Evolutionary conservation across 108 stramenopile genomes (phyloP).

Genomic region (Poteriospumella lacustris): DNA sequence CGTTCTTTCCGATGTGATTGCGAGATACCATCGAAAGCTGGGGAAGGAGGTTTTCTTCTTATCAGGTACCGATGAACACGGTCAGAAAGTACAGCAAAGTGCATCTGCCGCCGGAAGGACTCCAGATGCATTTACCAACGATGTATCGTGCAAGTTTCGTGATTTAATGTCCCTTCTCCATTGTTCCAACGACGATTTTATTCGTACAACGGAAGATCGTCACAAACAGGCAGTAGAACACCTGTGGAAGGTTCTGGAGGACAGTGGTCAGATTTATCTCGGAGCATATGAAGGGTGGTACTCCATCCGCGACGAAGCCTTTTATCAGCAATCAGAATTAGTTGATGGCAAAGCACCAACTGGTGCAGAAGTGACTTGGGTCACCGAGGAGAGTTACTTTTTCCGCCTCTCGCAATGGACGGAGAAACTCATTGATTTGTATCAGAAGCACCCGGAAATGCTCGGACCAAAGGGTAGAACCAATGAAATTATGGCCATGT

Average conservation of each 20-base stretch:
- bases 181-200: slow-evolving; percentile 86
- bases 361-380: slow-evolving; percentile 46
- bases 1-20: slow-evolving; percentile 80
- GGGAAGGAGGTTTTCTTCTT: slow-evolving; percentile 76
- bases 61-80: slow-evolving; percentile 96
- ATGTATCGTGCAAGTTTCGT: slow-evolving; percentile 57
- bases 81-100: slow-evolving; percentile 77
- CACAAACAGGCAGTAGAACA: slow-evolving; percentile 78
- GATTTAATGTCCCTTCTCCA: slow-evolving; percentile 75
- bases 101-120: neutral
- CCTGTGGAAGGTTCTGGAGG: slow-evolving; percentile 78
- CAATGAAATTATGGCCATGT: slow-evolving; percentile 69
- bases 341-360: slow-evolving; percentile 29
- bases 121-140: slow-evolving; percentile 13
- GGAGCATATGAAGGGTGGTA: slow-evolving; percentile 86
- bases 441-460: slow-evolving; percentile 73
- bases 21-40: slow-evolving; percentile 71
- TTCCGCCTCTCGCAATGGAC: slow-evolving; percentile 91
- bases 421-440: slow-evolving; percentile 69
- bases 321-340: slow-evolving; percentile 35
- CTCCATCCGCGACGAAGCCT: slow-evolving; percentile 93
- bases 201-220: slow-evolving; percentile 81
- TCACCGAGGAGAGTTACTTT: slow-evolving; percentile 93
- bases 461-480: slow-evolving; percentile 81
- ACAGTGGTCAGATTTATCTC: slow-evolving; percentile 81